Conservation (phyloP, 2,329 filamentous ascomycete genomes). For the Hypoxylon sp. region DNA sequence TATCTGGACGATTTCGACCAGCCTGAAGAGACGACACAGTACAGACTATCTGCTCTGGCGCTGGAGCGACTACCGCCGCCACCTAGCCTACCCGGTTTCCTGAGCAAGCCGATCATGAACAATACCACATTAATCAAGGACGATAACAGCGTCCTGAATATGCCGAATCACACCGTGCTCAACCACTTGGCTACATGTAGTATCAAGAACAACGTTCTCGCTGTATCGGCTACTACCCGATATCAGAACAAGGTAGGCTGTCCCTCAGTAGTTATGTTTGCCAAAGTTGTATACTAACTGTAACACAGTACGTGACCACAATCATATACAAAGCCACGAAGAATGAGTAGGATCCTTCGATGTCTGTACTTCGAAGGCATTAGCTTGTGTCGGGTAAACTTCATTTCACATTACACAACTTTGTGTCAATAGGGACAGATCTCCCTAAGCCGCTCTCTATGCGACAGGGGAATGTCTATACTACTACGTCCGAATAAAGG, state of each 20-base stretch:
- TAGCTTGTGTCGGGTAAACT: conserved; percentile 5
- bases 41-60: conserved; percentile 80
- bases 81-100: conserved; percentile 88
- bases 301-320: conserved; percentile 88
- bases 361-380: conserved; percentile 1
- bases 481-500: conserved; percentile 1
- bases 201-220: conserved; percentile 96
- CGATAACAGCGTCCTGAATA: conserved; percentile 95
- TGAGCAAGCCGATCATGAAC: conserved; percentile 95
- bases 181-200: conserved; percentile 98
- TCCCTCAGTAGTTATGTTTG: conserved; percentile 12
- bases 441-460: conserved; percentile 8
- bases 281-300: conserved; percentile 59
- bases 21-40: conserved; percentile 81
- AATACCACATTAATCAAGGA: conserved; percentile 94
- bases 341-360: conserved; percentile 55
- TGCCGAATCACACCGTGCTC: conserved; percentile 96
- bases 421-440: conserved; percentile 16
- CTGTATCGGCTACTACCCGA: conserved; percentile 95
- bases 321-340: conserved; percentile 97
- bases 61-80: conserved; percentile 86
- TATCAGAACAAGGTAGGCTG: conserved; percentile 89
- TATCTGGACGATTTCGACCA: conserved; percentile 91
- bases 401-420: conserved; percentile 16
- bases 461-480: conserved; percentile 2